Evolutionary conservation across 2,329 filamentous ascomycete species (phyloP), one percentile per base, ranked within the genome.

Genomic region (Aspergillus brasiliensis): DNA sequence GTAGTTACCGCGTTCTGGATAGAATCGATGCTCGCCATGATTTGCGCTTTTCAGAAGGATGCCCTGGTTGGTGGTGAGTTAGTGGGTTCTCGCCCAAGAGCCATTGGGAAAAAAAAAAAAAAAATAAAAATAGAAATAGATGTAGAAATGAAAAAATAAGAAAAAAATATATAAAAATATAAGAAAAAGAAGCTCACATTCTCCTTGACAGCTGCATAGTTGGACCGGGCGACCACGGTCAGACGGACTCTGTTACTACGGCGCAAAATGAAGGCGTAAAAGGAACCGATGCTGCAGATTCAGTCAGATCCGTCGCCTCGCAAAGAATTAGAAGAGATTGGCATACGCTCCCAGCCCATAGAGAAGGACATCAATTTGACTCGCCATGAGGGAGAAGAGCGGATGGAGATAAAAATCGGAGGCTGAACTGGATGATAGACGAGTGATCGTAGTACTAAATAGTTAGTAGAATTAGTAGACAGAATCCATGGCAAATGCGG

Each of bases 211-310:
- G 74, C 77, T 5, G 79, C 73, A 49, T 80, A 80, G 54, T 81
- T 81, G 1, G 79, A 81, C 59, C 79, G 74, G 8, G 79, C 79
- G 11, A 79, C 75, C 0, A 81, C 79, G 0, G 77, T 78, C 15
- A 81, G 60, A 5, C 72, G 73, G 8, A 81, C 76, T 21, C 71
- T 72, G 2, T 76, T 62, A 31, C 70, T 73, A 2, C 80, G 77
- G 55, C 75, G 78, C 0, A 85, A 66, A 37, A 86, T 79, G 60
- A 85, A 86, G 7, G 82, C 81, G 65, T 86, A 86, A 63, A 86
- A 86, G 2, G 82, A 84, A 27, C 84, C 84, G 54, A 86, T 85
- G 0, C 83, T 85, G 48, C 15, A 25, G n/a, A n/a, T 21, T 49
- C 17, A 17, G 44, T 44, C 11, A 38, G 54, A 13, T 15, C n/a